A percentile compares a stretch with the other conserved stretches of the same genome.
Evolutionary conservation across 495 filamentous ascomycete genomes (phyloP).

Genomic region (Hypoxylon cercidicola): DNA sequence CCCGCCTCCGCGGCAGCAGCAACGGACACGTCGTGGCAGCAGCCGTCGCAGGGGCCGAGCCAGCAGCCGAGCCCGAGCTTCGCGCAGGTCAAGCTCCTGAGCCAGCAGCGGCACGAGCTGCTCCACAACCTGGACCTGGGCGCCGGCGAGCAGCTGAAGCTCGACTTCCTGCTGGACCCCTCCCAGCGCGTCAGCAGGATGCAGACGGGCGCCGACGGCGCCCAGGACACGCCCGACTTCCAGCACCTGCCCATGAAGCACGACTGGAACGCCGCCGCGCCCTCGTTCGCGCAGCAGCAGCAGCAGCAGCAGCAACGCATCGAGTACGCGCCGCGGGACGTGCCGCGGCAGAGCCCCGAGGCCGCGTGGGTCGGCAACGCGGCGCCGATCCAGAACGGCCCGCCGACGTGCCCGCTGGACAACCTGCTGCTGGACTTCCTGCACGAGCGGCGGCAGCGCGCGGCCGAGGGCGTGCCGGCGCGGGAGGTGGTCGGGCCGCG

Average conservation of each 20-base stretch:
- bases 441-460: conserved; percentile 69
- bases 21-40: conserved; percentile 46
- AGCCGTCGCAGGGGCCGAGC: conserved; percentile 30
- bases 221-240: conserved; percentile 49
- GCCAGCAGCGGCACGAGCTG: conserved; percentile 66
- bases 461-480: conserved; percentile 66
- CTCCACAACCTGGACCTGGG: conserved; percentile 68
- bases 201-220: conserved; percentile 49
- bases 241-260: conserved; percentile 55
- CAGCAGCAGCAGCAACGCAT: conserved; percentile 20
- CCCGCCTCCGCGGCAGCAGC: conserved; percentile 47
- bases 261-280: conserved; percentile 55
- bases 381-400: conserved; percentile 66
- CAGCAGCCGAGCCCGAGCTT: conserved; percentile 34
- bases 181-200: conserved; percentile 48
- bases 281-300: background rate
- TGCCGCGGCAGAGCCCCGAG: conserved; percentile 8
- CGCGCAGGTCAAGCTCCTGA: conserved; percentile 44
- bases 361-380: conserved; percentile 31
- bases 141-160: conserved; percentile 66
- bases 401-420: conserved; percentile 78
- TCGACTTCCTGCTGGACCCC: conserved; percentile 73
- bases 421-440: conserved; percentile 80
- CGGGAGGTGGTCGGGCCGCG: conserved; percentile 74
- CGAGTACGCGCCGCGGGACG: conserved; percentile 37